These are phyloP conservation scores for Podospora australis DNA, from an alignment of 495 filamentous ascomycete species.

Conservation along the genomic window DNA sequence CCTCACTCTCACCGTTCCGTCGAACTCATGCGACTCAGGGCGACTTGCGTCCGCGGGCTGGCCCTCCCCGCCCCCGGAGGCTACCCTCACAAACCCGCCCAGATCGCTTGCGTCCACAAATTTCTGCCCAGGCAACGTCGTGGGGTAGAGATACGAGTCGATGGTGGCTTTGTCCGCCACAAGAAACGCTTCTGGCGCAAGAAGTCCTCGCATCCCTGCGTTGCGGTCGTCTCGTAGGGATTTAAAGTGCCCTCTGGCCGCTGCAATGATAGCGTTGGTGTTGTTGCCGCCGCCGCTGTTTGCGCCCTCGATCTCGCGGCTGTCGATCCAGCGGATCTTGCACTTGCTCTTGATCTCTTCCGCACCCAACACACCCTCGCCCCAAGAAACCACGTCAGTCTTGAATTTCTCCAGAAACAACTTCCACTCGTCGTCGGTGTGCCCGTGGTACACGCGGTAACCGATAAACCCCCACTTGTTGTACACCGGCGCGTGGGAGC, in stretches of 20 bases:
- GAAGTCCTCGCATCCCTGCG: not conserved
- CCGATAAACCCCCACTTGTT: slow-evolving; percentile 15
- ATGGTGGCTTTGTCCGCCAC: not conserved
- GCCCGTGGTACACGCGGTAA: slow-evolving; percentile 12
- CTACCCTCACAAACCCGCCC: not conserved
- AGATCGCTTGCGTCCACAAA: not conserved
- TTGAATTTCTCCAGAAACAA: slow-evolving; percentile 4
- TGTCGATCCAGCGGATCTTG: slow-evolving; percentile 16
- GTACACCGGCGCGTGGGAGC: not conserved
- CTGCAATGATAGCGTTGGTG: not conserved
- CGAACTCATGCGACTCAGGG: not conserved
- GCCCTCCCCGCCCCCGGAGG: not conserved
- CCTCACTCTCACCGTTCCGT: not conserved
- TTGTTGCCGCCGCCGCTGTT: slow-evolving; percentile 12
- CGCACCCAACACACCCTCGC: not conserved
- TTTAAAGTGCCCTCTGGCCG: not conserved
- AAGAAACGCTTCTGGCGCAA: not conserved
- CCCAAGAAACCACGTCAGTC: slow-evolving; percentile 3
- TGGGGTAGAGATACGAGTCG: not conserved
- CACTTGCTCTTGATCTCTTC: slow-evolving; percentile 1
- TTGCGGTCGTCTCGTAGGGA: not conserved
- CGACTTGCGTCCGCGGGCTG: not conserved
- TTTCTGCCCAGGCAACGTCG: not conserved
- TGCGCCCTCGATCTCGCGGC: slow-evolving; percentile 7
- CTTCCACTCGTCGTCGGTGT: slow-evolving; percentile 9